Evolutionary conservation across 495 filamentous ascomycete genomes (phyloP).

Genomic region (Stereocaulon alpinum): DNA sequence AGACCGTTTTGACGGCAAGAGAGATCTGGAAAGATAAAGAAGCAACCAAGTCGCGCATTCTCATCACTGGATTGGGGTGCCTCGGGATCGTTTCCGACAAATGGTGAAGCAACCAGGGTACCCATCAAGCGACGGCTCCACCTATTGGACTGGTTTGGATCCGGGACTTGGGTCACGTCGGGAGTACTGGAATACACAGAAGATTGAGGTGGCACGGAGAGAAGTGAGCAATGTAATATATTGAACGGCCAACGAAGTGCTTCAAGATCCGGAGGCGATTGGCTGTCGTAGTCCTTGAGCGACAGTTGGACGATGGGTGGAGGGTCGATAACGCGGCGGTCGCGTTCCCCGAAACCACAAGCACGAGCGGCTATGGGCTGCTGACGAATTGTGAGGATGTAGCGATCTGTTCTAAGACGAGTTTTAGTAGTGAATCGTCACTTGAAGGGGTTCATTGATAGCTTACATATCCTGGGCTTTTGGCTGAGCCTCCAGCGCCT

Average conservation of each 20-base stretch:
- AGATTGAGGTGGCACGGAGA: slow-evolving; percentile 28
- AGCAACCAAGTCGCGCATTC: slow-evolving; percentile 57
- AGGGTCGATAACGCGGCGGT: slow-evolving; percentile 87
- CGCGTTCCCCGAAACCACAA: slow-evolving; percentile 88
- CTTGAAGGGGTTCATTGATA: no score
- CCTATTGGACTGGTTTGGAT: slow-evolving; percentile 32
- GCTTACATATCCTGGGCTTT: slow-evolving; percentile 11
- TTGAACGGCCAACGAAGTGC: slow-evolving; percentile 65
- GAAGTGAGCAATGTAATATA: slow-evolving; percentile 69
- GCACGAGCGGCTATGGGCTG: slow-evolving; percentile 84
- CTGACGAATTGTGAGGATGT: slow-evolving; percentile 67
- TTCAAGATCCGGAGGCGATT: slow-evolving; percentile 39
- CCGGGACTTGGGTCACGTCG: slow-evolving; percentile 27
- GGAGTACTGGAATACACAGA: slow-evolving; percentile 34
- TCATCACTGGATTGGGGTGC: slow-evolving; percentile 13
- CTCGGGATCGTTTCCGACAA: slow-evolving; percentile 43
- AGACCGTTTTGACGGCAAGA: slow-evolving; percentile 78
- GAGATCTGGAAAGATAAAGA: slow-evolving; percentile 93
- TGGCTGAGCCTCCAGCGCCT: background rate
- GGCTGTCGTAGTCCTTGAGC: slow-evolving; percentile 52
- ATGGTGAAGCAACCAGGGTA: slow-evolving; percentile 63
- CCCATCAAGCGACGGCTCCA: slow-evolving; percentile 61
- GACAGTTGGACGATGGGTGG: slow-evolving; percentile 87
- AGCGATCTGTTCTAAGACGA: slow-evolving; percentile 28
- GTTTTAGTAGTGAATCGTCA: slow-evolving; percentile 5